Conservation (phyloP, 140 eudicot species). For the Bidens hawaiensis region DNA sequence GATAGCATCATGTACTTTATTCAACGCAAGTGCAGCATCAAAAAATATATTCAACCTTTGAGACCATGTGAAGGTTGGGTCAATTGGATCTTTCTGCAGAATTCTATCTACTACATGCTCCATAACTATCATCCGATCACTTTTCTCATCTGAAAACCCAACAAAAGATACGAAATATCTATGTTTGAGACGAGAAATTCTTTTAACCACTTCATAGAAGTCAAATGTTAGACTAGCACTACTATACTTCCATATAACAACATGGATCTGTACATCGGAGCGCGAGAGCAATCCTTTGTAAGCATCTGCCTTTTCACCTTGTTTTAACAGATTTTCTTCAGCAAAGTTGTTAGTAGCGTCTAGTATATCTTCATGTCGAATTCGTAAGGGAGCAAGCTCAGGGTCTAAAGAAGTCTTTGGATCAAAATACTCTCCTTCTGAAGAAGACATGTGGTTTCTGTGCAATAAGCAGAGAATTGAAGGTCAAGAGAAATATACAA, state of each 20-base stretch:
- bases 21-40: neutral
- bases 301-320: neutral
- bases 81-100: neutral
- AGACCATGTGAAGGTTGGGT: neutral
- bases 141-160: conserved; percentile 2
- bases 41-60: neutral
- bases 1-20: neutral
- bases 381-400: neutral
- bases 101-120: neutral
- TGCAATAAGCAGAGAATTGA: no score
- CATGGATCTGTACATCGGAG: neutral
- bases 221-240: neutral
- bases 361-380: neutral
- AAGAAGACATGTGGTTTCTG: neutral
- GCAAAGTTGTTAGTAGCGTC: neutral
- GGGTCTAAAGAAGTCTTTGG: no score
- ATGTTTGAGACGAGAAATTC: neutral
- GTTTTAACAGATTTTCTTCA: neutral
- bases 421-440: neutral
- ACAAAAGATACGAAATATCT: neutral
- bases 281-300: neutral
- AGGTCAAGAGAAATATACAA: no score
- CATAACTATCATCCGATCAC: neutral
- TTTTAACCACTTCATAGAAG: neutral
- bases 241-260: neutral